Percentiles rank a stretch among this genome's conserved stretches.
Conservation (phyloP, 2,329 filamentous ascomycete genomes). For the Fusarium sarcochroum region DNA sequence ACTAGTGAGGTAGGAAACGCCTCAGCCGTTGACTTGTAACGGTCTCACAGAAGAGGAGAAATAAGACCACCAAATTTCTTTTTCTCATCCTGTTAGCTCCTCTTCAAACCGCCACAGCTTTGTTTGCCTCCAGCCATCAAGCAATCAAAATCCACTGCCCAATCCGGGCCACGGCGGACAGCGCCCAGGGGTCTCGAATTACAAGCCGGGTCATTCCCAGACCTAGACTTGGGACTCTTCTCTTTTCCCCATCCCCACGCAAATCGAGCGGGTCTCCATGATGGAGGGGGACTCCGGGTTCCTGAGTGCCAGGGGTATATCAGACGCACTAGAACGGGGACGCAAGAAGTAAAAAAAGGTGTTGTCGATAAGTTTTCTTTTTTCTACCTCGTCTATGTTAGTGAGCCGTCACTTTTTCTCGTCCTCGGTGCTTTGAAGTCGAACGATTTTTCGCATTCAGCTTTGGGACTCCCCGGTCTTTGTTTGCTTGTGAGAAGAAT, state of each 20-base stretch:
- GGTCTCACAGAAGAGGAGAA: slow-evolving; percentile 14
- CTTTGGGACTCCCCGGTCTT: slow-evolving; percentile 26
- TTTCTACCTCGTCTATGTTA: slow-evolving; percentile 1
- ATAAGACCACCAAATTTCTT: slow-evolving; percentile 5
- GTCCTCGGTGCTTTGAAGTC: slow-evolving; percentile 21
- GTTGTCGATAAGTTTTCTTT: slow-evolving; percentile 27
- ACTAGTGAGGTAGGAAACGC: slow-evolving; percentile 9
- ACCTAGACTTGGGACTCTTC: not conserved
- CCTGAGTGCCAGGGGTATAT: slow-evolving; percentile 25
- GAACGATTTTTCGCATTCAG: slow-evolving; percentile 38
- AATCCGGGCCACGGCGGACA: slow-evolving; percentile 9
- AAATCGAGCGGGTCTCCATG: slow-evolving; percentile 12
- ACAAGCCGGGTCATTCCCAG: not conserved
- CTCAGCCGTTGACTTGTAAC: slow-evolving; percentile 24
- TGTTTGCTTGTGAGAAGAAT: slow-evolving; percentile 7
- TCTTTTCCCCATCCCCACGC: slow-evolving; percentile 26
- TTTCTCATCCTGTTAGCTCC: slow-evolving; percentile 1
- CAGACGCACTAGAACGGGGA: slow-evolving; percentile 35
- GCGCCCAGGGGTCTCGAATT: slow-evolving; percentile 22
- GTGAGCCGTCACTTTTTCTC: slow-evolving; percentile 44
- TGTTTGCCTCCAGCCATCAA: not conserved
- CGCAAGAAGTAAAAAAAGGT: not conserved
- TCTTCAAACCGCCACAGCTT: not conserved
- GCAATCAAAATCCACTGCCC: slow-evolving; percentile 1
- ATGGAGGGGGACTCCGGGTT: slow-evolving; percentile 22